Evolutionary conservation across 2,329 filamentous ascomycete species (phyloP), one percentile per base, ranked within the genome.

Genomic region (Colletotrichum spinosum): DNA sequence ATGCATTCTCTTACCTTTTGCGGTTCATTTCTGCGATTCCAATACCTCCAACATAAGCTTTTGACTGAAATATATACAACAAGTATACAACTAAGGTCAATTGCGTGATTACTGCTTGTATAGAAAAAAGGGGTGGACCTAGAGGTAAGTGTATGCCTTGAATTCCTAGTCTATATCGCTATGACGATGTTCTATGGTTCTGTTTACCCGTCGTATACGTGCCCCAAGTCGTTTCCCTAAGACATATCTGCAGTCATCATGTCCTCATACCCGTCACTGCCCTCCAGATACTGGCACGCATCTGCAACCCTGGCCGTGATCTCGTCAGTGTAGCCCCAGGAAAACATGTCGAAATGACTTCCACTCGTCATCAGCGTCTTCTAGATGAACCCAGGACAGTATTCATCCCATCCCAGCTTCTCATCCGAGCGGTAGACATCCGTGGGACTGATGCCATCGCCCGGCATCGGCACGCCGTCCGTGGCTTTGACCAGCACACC

Each of bases 341-440:
- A 71, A 69, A 85, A 85, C 44, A 85, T 73, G 57, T 78, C 78
- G 67, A 83, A 88, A 68, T 88, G 85, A 61, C 86, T 79, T 0
- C 85, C 84, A 1, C 83, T 77, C 2, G 86, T 75, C 10, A 84
- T 80, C n/a, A 85, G 65, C 2, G 85, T 76, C 11, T 79, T 72
- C 34, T 73, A 71, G 10, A 88, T 79, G 69, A 86, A 76, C 25
- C 74, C 73, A 35, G 75, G 75, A 25, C 79, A 74, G 49, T 88
- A 85, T 8, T 67, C 54, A 2, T 79, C 80, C 85, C 85, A 88
- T 9, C 84, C 84, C 2, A 88, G 75, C 55, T 74, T 69, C 2
- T 68, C 71, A 13, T 83, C 79, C 0, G 72, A 65, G 1, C 85
- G 79, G 25, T 76, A 69, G n/a, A 79, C 63, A 61, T 88, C 85